Percentiles rank a stretch among this genome's conserved stretches.
These are phyloP conservation scores for Akanthomyces uredinophilus DNA, from an alignment of 2,329 filamentous ascomycete genomes.

Conservation along the genomic window DNA sequence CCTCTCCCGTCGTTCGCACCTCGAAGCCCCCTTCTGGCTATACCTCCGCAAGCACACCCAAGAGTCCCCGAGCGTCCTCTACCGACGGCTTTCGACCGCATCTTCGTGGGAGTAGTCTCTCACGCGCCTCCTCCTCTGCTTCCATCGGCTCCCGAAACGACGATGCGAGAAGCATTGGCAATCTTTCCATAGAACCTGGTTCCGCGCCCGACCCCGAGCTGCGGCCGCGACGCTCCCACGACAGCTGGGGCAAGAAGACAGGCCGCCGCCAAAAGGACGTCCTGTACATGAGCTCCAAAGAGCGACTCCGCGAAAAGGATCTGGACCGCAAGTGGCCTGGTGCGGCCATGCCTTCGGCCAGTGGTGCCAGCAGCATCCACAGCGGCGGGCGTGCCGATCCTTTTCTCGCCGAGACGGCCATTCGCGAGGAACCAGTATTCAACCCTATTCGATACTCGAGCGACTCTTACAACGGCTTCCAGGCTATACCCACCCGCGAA, in stretches of 20 bases:
- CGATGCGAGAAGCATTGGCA: slow-evolving; percentile 58
- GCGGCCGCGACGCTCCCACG: slow-evolving; percentile 48
- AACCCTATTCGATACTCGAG: slow-evolving; percentile 24
- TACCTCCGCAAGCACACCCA: slow-evolving; percentile 46
- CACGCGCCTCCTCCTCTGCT: slow-evolving; percentile 55
- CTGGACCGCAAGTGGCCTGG: slow-evolving; percentile 50
- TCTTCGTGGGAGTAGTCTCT: slow-evolving; percentile 41
- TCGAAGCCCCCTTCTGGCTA: slow-evolving; percentile 74
- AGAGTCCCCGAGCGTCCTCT: slow-evolving; percentile 45
- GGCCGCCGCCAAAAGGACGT: slow-evolving; percentile 51
- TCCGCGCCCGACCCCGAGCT: slow-evolving; percentile 44
- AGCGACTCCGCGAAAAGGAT: slow-evolving; percentile 59
- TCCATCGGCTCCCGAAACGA: slow-evolving; percentile 52
- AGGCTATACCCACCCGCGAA: slow-evolving; percentile 60
- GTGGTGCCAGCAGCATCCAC: slow-evolving; percentile 34
- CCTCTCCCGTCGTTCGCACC: slow-evolving; percentile 71
- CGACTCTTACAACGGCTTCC: slow-evolving; percentile 33
- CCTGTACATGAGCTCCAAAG: slow-evolving; percentile 70
- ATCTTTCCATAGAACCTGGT: slow-evolving; percentile 57
- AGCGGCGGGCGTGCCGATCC: slow-evolving; percentile 38
- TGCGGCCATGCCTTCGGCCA: slow-evolving; percentile 27
- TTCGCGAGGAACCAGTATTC: slow-evolving; percentile 47
- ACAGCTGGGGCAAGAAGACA: slow-evolving; percentile 59
- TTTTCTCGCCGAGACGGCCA: slow-evolving; percentile 48
- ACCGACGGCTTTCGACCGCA: slow-evolving; percentile 44